Percentiles rank a stretch among this genome's conserved stretches.
phyloP scores from a whole-genome alignment of 148 eudicot genomes.

The Cornus controversa region DNA sequence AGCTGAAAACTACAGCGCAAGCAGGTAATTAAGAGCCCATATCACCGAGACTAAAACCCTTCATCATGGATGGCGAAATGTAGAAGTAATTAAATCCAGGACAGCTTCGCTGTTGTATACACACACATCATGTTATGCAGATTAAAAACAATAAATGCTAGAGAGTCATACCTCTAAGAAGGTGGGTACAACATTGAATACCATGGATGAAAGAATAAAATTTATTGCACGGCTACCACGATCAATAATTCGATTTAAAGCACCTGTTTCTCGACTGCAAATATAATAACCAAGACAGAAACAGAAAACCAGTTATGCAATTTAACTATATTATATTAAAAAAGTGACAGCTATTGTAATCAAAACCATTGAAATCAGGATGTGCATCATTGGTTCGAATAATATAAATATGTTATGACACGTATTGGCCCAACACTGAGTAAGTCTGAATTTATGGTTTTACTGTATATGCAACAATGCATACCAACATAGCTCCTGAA shows the following conservation, averaged over 20 bases:
- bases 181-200: slow-evolving; percentile 89
- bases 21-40: not conserved
- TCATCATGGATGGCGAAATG: not conserved
- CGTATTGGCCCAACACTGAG: not conserved
- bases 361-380: not conserved
- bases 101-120: not conserved
- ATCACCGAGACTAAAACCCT: not conserved
- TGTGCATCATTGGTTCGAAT: not conserved
- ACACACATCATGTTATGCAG: not conserved
- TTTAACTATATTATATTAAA: not conserved
- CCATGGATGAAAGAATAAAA: slow-evolving; percentile 89
- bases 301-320: slow-evolving; percentile 8
- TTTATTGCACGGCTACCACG: slow-evolving; percentile 99
- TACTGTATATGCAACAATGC: not conserved
- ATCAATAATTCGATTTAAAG: slow-evolving; percentile 81
- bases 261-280: slow-evolving; percentile 95
- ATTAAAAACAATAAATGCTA: slow-evolving; percentile 5
- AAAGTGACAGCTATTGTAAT: not conserved
- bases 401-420: not conserved
- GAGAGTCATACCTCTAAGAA: slow-evolving; percentile 68
- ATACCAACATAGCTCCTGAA: not conserved
- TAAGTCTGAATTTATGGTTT: not conserved
- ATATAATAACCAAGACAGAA: slow-evolving; percentile 21
- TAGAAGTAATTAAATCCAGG: not conserved
- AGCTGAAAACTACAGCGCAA: not conserved